phyloP scores from a whole-genome alignment of 139 green algal genomes.

The Closterium sp. region DNA sequence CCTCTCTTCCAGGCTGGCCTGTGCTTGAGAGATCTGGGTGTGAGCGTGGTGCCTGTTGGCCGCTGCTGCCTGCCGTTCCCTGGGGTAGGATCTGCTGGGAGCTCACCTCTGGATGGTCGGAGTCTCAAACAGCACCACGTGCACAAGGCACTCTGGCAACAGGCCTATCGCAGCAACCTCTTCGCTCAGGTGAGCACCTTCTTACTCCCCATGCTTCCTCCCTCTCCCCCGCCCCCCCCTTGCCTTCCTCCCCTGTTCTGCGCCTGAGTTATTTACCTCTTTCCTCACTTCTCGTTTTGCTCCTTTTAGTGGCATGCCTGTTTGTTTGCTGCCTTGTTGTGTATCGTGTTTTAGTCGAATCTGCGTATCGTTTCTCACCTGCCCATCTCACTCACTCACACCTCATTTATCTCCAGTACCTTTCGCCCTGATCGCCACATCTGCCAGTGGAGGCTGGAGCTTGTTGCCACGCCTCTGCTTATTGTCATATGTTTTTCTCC shows the following conservation, averaged over 20 bases:
- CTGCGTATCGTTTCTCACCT: too few species aligned
- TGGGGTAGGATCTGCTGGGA: not conserved
- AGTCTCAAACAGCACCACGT: not conserved
- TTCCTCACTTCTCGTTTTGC: too few species aligned
- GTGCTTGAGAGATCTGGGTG: not conserved
- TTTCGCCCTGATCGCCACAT: too few species aligned
- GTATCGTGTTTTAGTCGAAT: too few species aligned
- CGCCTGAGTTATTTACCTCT: too few species aligned
- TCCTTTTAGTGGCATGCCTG: not conserved
- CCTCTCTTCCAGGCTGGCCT: not conserved
- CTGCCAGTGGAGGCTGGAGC: too few species aligned
- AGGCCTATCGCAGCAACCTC: not conserved
- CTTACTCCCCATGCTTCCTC: not conserved
- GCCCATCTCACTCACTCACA: too few species aligned
- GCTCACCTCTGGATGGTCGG: not conserved
- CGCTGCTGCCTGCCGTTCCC: not conserved
- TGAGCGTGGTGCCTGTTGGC: not conserved
- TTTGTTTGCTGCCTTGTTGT: not conserved
- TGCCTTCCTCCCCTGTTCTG: not conserved
- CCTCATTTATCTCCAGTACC: too few species aligned
- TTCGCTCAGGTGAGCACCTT: not conserved
- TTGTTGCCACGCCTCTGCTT: too few species aligned
- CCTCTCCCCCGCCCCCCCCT: too few species aligned
- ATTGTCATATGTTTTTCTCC: too few species aligned
- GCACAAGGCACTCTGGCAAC: not conserved